Base-by-base conservation (phyloP, 2,329 filamentous ascomycete genomes). In the Sclerotinia subarctica region DNA sequence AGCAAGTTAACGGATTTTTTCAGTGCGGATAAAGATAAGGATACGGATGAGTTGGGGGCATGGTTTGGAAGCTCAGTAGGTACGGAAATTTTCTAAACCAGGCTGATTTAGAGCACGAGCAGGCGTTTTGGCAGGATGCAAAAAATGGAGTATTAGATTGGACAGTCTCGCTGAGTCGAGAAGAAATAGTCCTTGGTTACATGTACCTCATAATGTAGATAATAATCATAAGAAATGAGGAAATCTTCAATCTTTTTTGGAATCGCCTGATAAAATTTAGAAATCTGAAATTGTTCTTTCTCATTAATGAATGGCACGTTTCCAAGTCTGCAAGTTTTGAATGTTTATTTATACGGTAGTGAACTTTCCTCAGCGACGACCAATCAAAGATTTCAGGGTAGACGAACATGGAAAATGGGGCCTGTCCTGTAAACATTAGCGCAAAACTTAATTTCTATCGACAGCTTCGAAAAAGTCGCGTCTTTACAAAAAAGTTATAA, bases 1-100 rank as follows among this genome's bases (percentile, higher is more conserved):
- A 86, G 83, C 71, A 87, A 87, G 67, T 78, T 97, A 76, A 94
- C 91, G 0, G 89, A 94, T 71, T 97, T 91, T 78, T 92, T 96
- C 29, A 76, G 74, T 65, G 71, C 74, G 26, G 72, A 69, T 76
- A 74, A 73, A 56, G 72, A 75, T 77, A 73, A 72, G 53, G 72
- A 76, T 68, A 73, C 79, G 71, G 78, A 80, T 77, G 92, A 96
- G 78, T 79, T 97, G 67, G 88, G 86, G 1, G 83, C 85, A 35
- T 97, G 94, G 94, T 97, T 93, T 80, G 94, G 94, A 58, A 73
- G 67, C 32, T 70, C 72, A 52, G 74, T 77, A 35, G 73, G 71
- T 1, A 70, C 72, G 13, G 74, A 76, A 49, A 69, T 74, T 7
- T 77, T 78, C 67, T 78, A 66, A 72, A 76, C 53, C 4, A 49